Base-by-base conservation (phyloP, 768 basidiomycete species). In the Ramaria rubella region DNA sequence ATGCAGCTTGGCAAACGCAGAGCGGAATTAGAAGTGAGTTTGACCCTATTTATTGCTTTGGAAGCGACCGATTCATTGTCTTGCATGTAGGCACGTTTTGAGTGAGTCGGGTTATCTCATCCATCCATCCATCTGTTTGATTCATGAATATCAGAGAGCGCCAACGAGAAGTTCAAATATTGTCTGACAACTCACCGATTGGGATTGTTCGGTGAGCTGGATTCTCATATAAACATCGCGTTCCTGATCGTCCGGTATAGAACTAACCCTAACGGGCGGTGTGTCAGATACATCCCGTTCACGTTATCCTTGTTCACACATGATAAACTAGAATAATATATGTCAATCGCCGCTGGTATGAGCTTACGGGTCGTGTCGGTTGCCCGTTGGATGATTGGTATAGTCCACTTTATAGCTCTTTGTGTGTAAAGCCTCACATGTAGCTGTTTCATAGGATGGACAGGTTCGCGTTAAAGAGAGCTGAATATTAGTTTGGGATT, bases 1-100 rank as follows among this genome's bases (percentile, higher is more conserved):
- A 64, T 73, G 52, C 72, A 73, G 38, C 61, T 74, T 7, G 73
- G 73, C 17, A 74, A 74, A 50, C 65, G 66, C 11, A 61, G 58
- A 52, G 40, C 49, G 4, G 64, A 65, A 38, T 49, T 62, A 45
- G 61, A 62, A 49, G 55, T 52, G 31, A 33, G 56, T 3, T 43
- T 19, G 38, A 5, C 5, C 17, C 36, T n/a, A 48, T 24, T 17
- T 24, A 17, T 27, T 3, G 9, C 46, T 26, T 8, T 9, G 27
- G 24, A 30, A 19, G 29, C 6, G 12, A 52, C 11, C 21, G 15
- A 52, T n/a, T 31, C 30, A 43, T 56, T 30, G 43, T 49, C 30
- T 31, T 12, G 17, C 30, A 12, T 30, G 24, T 29, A 56, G 55
- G 44, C 43, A 14, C 55, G 55, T 11, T 56, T 56, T 34, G 55